Evolutionary conservation across 2,329 filamentous ascomycete species (phyloP), one percentile per base, ranked within the genome.

Genomic region (Diplodia scrobiculata): DNA sequence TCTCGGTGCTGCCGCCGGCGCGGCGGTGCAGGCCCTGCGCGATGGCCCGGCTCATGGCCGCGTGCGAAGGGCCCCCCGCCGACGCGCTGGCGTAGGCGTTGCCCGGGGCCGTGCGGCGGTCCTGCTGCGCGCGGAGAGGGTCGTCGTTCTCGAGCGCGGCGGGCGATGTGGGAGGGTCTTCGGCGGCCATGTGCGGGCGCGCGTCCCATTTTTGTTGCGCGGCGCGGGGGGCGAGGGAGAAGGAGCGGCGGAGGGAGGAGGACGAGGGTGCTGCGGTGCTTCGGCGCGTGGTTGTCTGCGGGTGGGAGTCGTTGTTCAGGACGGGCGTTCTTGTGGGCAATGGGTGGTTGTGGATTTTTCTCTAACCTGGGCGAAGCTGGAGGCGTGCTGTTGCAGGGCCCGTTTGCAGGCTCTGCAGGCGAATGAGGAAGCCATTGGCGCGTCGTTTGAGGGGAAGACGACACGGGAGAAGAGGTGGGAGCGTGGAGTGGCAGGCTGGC

Each of bases 1-100:
- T 87, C 72, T 89, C 87, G 11, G 75, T 77, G 70, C 74, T 72
- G 54, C 73, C 62, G 10, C 75, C 74, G 19, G 74, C 74, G 55
- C 72, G 74, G 65, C 76, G 71, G 36, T 73, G 72, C 45, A 78
- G 47, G 67, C 71, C 72, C 53, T 72, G 66, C 17, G 73, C 76
- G 19, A 77, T 41, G 58, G 25, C 34, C 10, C 25, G 38, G 41
- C 55, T 67, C 55, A 67, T 62, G 27, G 7, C n/a, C 64, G 36
- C 66, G 50, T 62, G 51, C 50, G 58, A 62, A 5, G 58, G 58
- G 19, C 17, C 58, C 11, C 58, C 29, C n/a, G 58, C 21, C 5
- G 25, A 58, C n/a, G 51, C 51, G 38, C 63, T 58, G 10, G 41
- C 51, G 41, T 48, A 50, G 2, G 36, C 45, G 7, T 55, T 32